phyloP scores from a whole-genome alignment of 176 grass and related monocot species.

The Oryza punctata region DNA sequence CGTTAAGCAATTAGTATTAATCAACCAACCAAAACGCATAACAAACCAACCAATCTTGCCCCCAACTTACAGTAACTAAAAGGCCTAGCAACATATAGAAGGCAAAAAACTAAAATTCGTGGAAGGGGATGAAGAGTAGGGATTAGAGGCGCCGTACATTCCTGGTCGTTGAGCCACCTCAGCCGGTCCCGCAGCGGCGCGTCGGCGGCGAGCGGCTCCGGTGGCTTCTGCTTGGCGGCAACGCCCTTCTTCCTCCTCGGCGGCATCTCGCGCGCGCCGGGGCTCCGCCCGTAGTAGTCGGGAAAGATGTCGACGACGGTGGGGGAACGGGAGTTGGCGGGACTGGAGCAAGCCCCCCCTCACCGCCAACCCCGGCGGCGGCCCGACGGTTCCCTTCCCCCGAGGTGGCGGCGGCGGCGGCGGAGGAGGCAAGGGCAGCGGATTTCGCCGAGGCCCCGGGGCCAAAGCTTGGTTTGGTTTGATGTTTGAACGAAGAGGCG shows the following conservation, averaged over 20 bases:
- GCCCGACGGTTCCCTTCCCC: too few relatives aligned
- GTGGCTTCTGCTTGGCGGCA: background rate
- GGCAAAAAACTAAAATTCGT: background rate
- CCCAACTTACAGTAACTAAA: background rate
- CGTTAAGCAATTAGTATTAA: background rate
- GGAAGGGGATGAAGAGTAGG: background rate
- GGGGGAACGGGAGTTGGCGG: background rate
- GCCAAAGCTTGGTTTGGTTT: too few relatives aligned
- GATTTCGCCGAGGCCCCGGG: too few relatives aligned
- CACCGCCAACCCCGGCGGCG: too few relatives aligned
- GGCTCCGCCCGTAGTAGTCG: background rate
- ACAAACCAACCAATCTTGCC: background rate
- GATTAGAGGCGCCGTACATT: slow-evolving; percentile 28
- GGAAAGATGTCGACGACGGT: background rate
- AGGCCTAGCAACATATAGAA: background rate
- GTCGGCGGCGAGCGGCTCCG: slow-evolving; percentile 27
- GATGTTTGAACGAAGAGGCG: too few relatives aligned
- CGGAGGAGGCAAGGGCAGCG: too few relatives aligned
- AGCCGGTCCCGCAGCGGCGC: slow-evolving; percentile 33
- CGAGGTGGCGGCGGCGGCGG: too few relatives aligned
- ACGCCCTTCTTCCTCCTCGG: slow-evolving; percentile 25
- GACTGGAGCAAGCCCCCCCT: too few relatives aligned
- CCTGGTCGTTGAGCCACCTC: slow-evolving; percentile 30
- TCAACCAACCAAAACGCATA: background rate
- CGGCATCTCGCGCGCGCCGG: slow-evolving; percentile 24